These are phyloP conservation scores for Pseudozyma thailandica DNA, from an alignment of 1,284 basidiomycete genomes.

Conservation along the genomic window DNA sequence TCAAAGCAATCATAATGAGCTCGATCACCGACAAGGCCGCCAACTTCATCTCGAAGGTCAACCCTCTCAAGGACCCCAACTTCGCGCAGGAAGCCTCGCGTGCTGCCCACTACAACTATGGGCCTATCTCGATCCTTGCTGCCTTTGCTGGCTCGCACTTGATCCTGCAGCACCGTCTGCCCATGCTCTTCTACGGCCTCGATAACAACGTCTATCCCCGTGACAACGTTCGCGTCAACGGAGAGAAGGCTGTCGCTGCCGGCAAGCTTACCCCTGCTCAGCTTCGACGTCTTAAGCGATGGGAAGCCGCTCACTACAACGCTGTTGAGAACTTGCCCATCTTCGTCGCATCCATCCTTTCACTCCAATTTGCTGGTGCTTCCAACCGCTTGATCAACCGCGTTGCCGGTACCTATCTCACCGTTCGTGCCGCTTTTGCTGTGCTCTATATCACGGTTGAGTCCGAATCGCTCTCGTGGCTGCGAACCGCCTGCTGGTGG, in stretches of 20 bases:
- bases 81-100: slow-evolving; percentile 38
- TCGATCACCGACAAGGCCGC: slow-evolving; percentile 35
- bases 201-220: slow-evolving; percentile 50
- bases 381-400: slow-evolving; percentile 47
- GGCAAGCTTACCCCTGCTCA: slow-evolving; percentile 41
- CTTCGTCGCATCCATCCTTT: slow-evolving; percentile 46
- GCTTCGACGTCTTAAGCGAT: slow-evolving; percentile 45
- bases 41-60: slow-evolving; percentile 39
- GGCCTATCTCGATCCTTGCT: slow-evolving; percentile 47
- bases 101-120: slow-evolving; percentile 39
- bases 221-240: slow-evolving; percentile 35
- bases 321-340: slow-evolving; percentile 44
- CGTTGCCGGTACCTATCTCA: slow-evolving; percentile 35
- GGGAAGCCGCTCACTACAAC: slow-evolving; percentile 55
- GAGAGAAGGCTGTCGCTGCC: slow-evolving; percentile 40
- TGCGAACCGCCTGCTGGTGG: slow-evolving; percentile 45
- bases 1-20: slow-evolving; percentile 19
- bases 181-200: slow-evolving; percentile 45
- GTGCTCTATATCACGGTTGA: slow-evolving; percentile 37
- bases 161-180: slow-evolving; percentile 44
- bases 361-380: slow-evolving; percentile 43
- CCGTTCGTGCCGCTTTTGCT: slow-evolving; percentile 36
- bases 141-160: slow-evolving; percentile 51
- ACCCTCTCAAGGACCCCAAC: slow-evolving; percentile 43
- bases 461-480: slow-evolving; percentile 11